These are phyloP conservation scores for Pseudonitzschia pungens DNA, from an alignment of 108 stramenopile genomes.

Conservation along the genomic window DNA sequence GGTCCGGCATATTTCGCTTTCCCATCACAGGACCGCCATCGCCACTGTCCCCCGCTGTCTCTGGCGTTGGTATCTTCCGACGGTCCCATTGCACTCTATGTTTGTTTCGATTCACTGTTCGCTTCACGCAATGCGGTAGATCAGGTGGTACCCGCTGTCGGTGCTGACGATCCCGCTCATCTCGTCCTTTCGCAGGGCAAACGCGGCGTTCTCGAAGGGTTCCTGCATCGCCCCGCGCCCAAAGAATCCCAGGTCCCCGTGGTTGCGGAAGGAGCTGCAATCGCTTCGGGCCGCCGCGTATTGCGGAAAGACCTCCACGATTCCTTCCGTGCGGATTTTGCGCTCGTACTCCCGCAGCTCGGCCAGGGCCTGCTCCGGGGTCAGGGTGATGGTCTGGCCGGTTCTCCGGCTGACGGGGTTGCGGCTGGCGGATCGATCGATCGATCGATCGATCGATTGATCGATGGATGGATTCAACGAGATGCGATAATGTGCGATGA, in stretches of 20 bases:
- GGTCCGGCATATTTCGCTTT: too few relatives aligned
- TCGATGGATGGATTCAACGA: not conserved
- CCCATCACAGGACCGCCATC: too few relatives aligned
- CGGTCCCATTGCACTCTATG: not conserved
- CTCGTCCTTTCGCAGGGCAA: slow-evolving; percentile 76
- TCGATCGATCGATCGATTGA: too few relatives aligned
- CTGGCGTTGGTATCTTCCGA: not conserved
- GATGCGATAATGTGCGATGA: not conserved
- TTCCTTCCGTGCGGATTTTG: slow-evolving; percentile 59
- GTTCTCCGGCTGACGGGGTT: slow-evolving; percentile 85
- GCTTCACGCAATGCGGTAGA: slow-evolving; percentile 88
- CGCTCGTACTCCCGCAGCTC: slow-evolving; percentile 69
- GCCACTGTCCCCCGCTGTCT: too few relatives aligned
- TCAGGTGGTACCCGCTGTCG: slow-evolving; percentile 96
- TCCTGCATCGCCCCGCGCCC: slow-evolving; percentile 88
- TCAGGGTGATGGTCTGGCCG: slow-evolving; percentile 56
- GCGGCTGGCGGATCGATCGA: slow-evolving; percentile 26
- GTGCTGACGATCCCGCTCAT: slow-evolving; percentile 91
- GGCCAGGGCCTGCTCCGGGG: slow-evolving; percentile 69
- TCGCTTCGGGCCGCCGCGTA: slow-evolving; percentile 77
- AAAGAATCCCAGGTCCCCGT: slow-evolving; percentile 90
- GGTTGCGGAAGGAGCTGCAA: slow-evolving; percentile 70
- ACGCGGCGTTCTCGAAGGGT: slow-evolving; percentile 95
- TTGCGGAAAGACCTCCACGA: slow-evolving; percentile 68
- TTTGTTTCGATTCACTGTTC: not conserved